Evolutionary conservation across 495 filamentous ascomycete genomes (phyloP).

Genomic region (Pseudoneurospora amorphoporcata): DNA sequence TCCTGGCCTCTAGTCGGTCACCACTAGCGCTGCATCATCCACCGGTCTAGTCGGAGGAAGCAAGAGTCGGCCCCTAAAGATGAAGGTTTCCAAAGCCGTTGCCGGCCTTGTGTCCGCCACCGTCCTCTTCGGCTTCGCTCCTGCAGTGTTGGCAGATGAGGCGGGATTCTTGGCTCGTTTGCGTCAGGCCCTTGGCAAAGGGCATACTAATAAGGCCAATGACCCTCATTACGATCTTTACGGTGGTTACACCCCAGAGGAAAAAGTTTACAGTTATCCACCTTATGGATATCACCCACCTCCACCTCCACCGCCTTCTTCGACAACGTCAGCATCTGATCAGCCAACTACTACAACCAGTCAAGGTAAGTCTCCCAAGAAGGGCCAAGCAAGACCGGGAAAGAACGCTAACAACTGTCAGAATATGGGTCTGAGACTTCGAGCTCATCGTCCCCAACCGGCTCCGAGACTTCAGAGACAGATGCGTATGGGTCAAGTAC

Average conservation of each 20-base stretch:
- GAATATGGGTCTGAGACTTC: constrained; percentile 7
- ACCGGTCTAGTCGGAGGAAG: not conserved
- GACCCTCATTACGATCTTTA: constrained; percentile 17
- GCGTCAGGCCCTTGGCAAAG: constrained; percentile 13
- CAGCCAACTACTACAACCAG: constrained; percentile 3
- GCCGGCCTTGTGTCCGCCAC: constrained; percentile 25
- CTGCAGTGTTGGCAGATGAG: constrained; percentile 18
- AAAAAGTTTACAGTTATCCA: constrained; percentile 26
- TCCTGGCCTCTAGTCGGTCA: not conserved
- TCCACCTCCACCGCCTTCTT: constrained; percentile 20
- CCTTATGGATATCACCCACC: constrained; percentile 36
- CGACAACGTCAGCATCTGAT: constrained; percentile 5
- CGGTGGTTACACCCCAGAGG: constrained; percentile 13
- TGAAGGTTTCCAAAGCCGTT: constrained; percentile 26
- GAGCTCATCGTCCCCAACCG: constrained; percentile 6
- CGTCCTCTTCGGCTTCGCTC: constrained; percentile 21
- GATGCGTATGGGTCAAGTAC: constrained; percentile 2
- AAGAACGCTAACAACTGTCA: constrained; percentile 1
- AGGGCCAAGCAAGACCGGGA: constrained; percentile 1
- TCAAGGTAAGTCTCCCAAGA: constrained; percentile 1
- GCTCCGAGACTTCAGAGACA: constrained; percentile 8
- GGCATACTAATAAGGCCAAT: constrained; percentile 3
- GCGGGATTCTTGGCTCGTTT: constrained; percentile 15
- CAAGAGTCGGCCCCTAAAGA: constrained; percentile 12
- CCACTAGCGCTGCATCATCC: not conserved